Percentiles rank a stretch among this genome's conserved stretches.
These are phyloP conservation scores for Fusarium xylarioides DNA, from an alignment of 2,329 filamentous ascomycete genomes.

Conservation along the genomic window DNA sequence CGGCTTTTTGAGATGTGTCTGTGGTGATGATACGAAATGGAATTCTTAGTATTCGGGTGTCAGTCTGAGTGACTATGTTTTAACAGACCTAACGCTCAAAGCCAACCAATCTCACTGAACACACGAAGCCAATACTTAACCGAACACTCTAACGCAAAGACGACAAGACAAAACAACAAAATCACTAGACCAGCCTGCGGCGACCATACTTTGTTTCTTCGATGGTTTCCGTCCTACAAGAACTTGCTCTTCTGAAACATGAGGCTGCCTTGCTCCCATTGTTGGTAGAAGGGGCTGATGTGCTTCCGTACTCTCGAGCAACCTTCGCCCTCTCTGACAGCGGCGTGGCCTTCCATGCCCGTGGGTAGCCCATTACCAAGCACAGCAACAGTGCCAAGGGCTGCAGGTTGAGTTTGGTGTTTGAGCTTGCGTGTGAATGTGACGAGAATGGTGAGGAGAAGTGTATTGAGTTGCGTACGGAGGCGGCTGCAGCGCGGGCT, in stretches of 20 bases:
- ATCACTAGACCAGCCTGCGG: not conserved
- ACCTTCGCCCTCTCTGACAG: conserved; percentile 27
- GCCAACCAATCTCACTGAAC: conserved; percentile 3
- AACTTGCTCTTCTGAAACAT: conserved; percentile 25
- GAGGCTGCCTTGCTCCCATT: conserved; percentile 32
- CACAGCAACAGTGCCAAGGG: conserved; percentile 39
- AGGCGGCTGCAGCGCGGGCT: conserved; percentile 34
- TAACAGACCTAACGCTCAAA: not conserved
- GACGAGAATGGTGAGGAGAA: conserved; percentile 29
- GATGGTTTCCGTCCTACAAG: not conserved
- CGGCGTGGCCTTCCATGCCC: conserved; percentile 17
- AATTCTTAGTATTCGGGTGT: conserved; percentile 2
- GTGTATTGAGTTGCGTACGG: conserved; percentile 38
- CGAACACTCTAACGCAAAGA: not conserved
- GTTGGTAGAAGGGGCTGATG: conserved; percentile 38
- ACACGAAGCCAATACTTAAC: not conserved
- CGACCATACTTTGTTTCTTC: not conserved
- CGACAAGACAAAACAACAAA: conserved; percentile 11
- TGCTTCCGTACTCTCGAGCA: conserved; percentile 30
- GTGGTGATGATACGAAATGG: conserved; percentile 2
- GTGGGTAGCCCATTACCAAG: conserved; percentile 27
- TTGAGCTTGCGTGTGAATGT: conserved; percentile 34
- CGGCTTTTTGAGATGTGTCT: conserved; percentile 10
- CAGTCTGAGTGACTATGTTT: not conserved
- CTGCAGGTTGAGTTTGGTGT: conserved; percentile 32